Conservation (phyloP, 1,139 yeast genomes). For the Saccharomyces uvarum region DNA sequence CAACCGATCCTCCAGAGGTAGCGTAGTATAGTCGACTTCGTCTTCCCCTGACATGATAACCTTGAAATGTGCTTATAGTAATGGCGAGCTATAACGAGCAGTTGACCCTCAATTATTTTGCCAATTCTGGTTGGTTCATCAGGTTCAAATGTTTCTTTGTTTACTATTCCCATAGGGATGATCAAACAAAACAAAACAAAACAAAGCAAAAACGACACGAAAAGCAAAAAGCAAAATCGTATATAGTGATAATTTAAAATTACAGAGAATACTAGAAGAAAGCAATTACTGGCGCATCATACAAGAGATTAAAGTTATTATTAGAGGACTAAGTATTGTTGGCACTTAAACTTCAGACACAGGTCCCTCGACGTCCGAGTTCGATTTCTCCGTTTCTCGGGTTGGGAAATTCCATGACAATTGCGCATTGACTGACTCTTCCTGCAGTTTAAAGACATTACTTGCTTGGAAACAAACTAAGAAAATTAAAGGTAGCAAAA, state of each 20-base stretch:
- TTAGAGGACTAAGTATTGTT: neutral
- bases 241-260: neutral
- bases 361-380: neutral
- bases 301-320: neutral
- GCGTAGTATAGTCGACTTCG: slow-evolving; percentile 52
- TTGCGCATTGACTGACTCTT: slow-evolving; percentile 14
- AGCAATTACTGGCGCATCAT: neutral
- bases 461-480: slow-evolving; percentile 5
- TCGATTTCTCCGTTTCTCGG: too few species aligned
- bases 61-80: neutral
- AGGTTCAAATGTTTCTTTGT: neutral
- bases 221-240: neutral
- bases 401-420: neutral
- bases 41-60: slow-evolving; percentile 27
- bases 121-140: neutral
- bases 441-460: slow-evolving; percentile 13
- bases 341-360: neutral
- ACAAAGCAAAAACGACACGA: neutral
- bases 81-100: neutral
- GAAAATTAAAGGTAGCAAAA: slow-evolving; percentile 8
- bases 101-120: neutral
- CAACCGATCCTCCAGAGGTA: slow-evolving; percentile 62
- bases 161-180: neutral
- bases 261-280: too few species aligned
- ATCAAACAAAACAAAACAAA: neutral